Percentiles rank a stretch among this genome's conserved stretches.
phyloP scores from a whole-genome alignment of 208 protist species.

The Entamoeba moshkovskii region DNA sequence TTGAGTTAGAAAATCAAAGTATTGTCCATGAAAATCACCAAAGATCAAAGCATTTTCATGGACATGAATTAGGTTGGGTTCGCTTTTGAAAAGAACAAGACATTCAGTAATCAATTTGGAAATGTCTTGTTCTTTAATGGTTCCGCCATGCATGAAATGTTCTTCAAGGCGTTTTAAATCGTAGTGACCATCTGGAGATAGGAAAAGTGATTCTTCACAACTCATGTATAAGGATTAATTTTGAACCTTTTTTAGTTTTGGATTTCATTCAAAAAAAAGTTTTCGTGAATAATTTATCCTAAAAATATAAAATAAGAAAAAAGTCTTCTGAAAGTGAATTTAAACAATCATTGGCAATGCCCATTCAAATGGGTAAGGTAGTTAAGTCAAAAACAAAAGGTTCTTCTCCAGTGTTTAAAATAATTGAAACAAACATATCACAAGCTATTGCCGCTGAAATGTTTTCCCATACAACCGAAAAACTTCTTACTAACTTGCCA shows the following conservation, averaged over 20 bases:
- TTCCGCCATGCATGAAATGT: background rate
- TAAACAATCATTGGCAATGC: too few species aligned
- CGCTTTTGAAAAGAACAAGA: background rate
- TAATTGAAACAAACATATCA: background rate
- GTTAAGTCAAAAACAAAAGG: background rate
- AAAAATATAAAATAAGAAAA: too few species aligned
- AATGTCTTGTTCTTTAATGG: background rate
- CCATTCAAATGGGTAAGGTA: too few species aligned
- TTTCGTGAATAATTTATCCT: too few species aligned
- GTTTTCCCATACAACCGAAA: background rate
- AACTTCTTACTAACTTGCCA: background rate
- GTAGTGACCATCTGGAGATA: too few species aligned
- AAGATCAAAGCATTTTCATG: background rate
- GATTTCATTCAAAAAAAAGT: too few species aligned
- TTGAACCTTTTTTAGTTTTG: too few species aligned
- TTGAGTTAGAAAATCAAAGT: conserved; percentile 4
- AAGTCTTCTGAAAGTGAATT: too few species aligned
- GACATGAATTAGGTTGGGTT: background rate
- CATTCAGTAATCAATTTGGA: background rate
- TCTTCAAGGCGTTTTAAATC: background rate
- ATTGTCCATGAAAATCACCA: conserved; percentile 12
- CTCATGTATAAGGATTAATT: too few species aligned
- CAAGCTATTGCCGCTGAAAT: background rate
- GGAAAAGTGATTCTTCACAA: too few species aligned
- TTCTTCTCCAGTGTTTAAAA: background rate